A percentile compares a stretch with the other conserved stretches of the same genome.
phyloP scores from a whole-genome alignment of 2,329 filamentous ascomycete genomes.

The Sordariomycetes sp. region DNA sequence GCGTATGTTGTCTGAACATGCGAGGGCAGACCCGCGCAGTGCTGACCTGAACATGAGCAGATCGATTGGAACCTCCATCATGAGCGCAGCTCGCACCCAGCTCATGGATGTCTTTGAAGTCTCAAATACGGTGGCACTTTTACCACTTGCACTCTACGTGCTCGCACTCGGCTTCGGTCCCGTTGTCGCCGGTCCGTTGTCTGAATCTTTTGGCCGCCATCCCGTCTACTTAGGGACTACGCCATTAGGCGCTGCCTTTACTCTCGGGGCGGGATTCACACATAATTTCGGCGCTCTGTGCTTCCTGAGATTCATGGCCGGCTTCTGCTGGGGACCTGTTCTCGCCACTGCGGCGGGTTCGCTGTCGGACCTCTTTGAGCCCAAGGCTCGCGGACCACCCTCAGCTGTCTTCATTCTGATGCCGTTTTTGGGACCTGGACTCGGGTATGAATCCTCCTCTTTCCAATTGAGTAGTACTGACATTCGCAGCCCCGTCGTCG shows the following conservation, averaged over 20 bases:
- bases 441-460: conserved; percentile 28
- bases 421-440: conserved; percentile 42
- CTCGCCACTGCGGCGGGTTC: conserved; percentile 40
- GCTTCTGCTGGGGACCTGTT: conserved; percentile 38
- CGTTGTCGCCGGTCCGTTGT: conserved; percentile 47
- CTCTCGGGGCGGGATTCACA: conserved; percentile 42
- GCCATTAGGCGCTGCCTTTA: conserved; percentile 43
- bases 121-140: conserved; percentile 43
- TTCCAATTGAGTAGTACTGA: conserved; percentile 3
- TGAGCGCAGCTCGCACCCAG: conserved; percentile 34
- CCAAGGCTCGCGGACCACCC: conserved; percentile 29
- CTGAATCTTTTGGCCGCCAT: conserved; percentile 47
- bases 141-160: conserved; percentile 51
- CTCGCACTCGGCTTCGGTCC: conserved; percentile 52
- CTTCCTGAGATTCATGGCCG: conserved; percentile 47
- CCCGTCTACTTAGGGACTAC: conserved; percentile 38
- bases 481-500: conserved; percentile 31
- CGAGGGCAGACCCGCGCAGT: no score
- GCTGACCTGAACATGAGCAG: conserved; percentile 24
- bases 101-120: conserved; percentile 45
- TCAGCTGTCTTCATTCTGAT: conserved; percentile 37
- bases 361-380: conserved; percentile 37
- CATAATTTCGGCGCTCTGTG: conserved; percentile 39
- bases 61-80: conserved; percentile 43
- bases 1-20: conserved; percentile 17